A percentile compares a stretch with the other conserved stretches of the same genome.
phyloP scores from a whole-genome alignment of 306 rosid genomes.

The Arachis stenosperma region DNA sequence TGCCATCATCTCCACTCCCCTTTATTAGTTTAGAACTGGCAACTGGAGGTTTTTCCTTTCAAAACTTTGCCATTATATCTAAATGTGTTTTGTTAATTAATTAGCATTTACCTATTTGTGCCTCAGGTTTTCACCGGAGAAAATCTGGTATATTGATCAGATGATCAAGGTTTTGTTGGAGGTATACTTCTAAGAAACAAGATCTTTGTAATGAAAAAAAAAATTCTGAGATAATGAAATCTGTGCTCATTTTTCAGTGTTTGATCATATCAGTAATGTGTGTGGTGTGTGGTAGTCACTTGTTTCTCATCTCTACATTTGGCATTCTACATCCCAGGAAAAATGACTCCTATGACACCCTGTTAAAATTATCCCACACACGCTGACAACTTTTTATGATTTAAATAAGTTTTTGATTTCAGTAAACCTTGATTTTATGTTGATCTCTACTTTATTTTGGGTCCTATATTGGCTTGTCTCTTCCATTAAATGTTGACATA shows the following conservation, averaged over 20 bases:
- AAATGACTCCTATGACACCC: constrained; percentile 12
- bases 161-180: constrained; percentile 98
- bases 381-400: background rate
- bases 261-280: constrained; percentile 1
- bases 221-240: background rate
- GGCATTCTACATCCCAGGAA: constrained; percentile 25
- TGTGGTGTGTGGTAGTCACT: constrained; percentile 21
- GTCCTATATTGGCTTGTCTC: no score
- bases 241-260: constrained; percentile 20
- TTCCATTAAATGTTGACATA: no score
- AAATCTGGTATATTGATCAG: constrained; percentile 97
- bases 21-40: constrained; percentile 20
- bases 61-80: constrained; percentile 24
- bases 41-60: background rate
- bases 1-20: constrained; percentile 16
- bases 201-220: constrained; percentile 29
- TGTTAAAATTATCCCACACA: constrained; percentile 5
- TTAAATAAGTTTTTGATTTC: no score
- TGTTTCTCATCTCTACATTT: constrained; percentile 37
- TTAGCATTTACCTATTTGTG: constrained; percentile 45
- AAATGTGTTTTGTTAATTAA: constrained; percentile 41
- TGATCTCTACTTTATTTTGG: no score
- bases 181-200: constrained; percentile 65
- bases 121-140: constrained; percentile 90
- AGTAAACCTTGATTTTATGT: no score